Conservation (phyloP, 106 monocot species). For the Phalaenopsis equestris region DNA sequence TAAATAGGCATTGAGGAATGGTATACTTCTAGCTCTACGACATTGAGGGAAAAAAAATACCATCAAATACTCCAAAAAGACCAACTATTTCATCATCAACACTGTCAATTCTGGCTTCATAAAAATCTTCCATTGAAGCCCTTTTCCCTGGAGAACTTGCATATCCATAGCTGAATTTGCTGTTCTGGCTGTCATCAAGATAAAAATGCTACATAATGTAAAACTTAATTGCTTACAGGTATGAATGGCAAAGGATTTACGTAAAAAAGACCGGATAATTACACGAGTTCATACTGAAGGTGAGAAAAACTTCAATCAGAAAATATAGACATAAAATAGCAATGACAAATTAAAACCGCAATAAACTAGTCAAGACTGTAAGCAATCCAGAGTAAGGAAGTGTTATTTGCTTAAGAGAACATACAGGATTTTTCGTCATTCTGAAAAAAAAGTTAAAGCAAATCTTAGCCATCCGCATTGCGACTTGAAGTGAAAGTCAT, state of each 20-base stretch:
- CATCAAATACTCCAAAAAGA: constrained; percentile 15
- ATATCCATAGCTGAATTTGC: constrained; percentile 13
- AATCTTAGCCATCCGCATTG: neutral
- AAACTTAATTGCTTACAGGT: neutral
- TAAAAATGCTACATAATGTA: neutral
- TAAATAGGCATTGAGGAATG: neutral
- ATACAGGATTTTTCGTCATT: neutral
- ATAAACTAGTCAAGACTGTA: neutral
- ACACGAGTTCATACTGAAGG: neutral
- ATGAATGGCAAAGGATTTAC: neutral
- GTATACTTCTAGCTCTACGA: neutral
- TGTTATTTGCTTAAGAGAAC: neutral
- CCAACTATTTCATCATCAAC: constrained; percentile 9
- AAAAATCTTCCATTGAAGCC: constrained; percentile 7
- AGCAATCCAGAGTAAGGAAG: neutral
- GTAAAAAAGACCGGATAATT: neutral
- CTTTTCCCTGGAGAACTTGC: constrained; percentile 6
- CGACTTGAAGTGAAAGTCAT: neutral
- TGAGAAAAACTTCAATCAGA: neutral
- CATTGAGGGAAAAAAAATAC: neutral
- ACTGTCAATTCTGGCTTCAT: constrained; percentile 6
- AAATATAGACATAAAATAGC: neutral
- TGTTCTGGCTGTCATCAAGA: constrained; percentile 2
- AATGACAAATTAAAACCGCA: neutral
- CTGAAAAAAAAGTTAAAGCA: neutral